Conservation (phyloP, 1,284 basidiomycete species). For the Puccinia polysora region DNA sequence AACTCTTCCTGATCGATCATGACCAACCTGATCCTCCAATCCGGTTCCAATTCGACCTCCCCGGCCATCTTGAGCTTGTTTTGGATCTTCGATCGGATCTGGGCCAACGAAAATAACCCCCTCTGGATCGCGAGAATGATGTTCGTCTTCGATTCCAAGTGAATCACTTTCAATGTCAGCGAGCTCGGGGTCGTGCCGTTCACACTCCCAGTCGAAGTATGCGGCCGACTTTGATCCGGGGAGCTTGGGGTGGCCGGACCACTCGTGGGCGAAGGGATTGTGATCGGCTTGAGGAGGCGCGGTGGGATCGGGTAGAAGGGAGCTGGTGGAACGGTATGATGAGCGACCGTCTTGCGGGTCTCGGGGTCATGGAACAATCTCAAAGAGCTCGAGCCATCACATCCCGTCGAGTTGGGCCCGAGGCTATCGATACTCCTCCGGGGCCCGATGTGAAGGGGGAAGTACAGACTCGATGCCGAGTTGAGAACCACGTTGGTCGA, state of each 20-base stretch:
- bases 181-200: constrained; percentile 3
- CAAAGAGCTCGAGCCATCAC: not conserved
- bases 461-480: not conserved
- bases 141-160: constrained; percentile 27
- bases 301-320: constrained; percentile 35
- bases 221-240: constrained; percentile 8
- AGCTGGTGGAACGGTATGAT: not conserved
- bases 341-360: not conserved
- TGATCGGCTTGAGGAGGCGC: not conserved
- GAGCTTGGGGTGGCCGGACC: not conserved
- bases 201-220: constrained; percentile 13
- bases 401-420: not conserved
- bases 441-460: not conserved
- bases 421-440: constrained; percentile 10
- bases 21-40: constrained; percentile 11
- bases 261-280: not conserved
- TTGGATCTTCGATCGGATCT: constrained; percentile 28
- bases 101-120: constrained; percentile 4
- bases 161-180: constrained; percentile 13
- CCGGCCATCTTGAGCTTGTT: constrained; percentile 17
- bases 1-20: constrained; percentile 25
- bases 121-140: constrained; percentile 20
- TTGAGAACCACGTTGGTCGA: not conserved
- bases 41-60: not conserved
- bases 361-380: constrained; percentile 7